Evolutionary conservation across 768 basidiomycete genomes (phyloP).

Genomic region (Tricholoma furcatifolium): DNA sequence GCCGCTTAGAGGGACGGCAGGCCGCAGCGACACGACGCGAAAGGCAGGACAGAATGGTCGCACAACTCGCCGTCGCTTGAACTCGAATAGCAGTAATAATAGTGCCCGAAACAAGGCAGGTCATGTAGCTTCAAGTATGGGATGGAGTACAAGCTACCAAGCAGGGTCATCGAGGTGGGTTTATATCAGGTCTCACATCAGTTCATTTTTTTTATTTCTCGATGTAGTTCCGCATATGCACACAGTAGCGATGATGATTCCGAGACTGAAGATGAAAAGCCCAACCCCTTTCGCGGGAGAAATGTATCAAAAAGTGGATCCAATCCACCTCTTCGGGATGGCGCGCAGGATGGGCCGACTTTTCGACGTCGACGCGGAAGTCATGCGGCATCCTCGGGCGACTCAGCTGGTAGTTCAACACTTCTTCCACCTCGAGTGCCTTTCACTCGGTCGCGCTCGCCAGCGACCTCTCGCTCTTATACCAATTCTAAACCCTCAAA

Average conservation of each 20-base stretch:
- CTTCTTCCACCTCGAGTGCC: constrained; percentile 37
- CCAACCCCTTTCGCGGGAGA: constrained; percentile 42
- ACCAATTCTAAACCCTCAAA: constrained; percentile 32
- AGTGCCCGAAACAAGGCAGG: constrained; percentile 21
- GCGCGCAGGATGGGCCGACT: constrained; percentile 24
- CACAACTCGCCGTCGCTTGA: constrained; percentile 33
- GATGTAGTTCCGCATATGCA: constrained; percentile 50
- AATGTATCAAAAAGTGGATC: constrained; percentile 30
- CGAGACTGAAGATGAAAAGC: constrained; percentile 55
- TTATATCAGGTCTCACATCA: background rate
- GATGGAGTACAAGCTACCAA: constrained; percentile 86
- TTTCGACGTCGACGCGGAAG: constrained; percentile 28
- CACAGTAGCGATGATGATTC: constrained; percentile 51
- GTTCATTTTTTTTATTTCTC: background rate
- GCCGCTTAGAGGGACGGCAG: constrained; percentile 47
- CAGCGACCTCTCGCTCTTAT: constrained; percentile 39
- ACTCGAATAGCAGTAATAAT: constrained; percentile 26
- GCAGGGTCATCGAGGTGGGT: constrained; percentile 79
- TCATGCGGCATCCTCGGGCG: constrained; percentile 37
- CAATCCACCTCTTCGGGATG: constrained; percentile 19
- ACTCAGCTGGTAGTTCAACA: constrained; percentile 33
- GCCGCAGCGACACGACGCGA: constrained; percentile 47
- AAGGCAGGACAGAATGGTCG: constrained; percentile 34
- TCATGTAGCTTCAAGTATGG: constrained; percentile 37
- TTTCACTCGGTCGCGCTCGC: constrained; percentile 76